Conservation (phyloP, 2,329 filamentous ascomycete genomes). For the Clonostachys sp. region DNA sequence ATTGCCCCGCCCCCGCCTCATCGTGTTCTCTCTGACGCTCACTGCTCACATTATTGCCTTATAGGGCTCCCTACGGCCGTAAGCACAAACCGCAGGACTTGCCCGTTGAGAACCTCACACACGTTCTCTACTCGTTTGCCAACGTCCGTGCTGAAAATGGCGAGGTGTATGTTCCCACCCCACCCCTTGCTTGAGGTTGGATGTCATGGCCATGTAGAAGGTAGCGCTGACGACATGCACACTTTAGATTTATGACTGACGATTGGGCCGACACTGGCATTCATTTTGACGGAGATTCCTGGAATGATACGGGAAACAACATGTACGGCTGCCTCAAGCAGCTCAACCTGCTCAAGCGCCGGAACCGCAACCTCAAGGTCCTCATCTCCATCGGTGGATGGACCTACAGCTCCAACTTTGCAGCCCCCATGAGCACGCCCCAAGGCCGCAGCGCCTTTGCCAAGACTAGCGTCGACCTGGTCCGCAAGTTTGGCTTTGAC, state of each 20-base stretch:
- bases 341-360: slow-evolving; percentile 76
- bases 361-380: slow-evolving; percentile 78
- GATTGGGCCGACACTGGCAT: slow-evolving; percentile 69
- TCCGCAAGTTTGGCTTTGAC: slow-evolving; percentile 78
- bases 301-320: slow-evolving; percentile 72
- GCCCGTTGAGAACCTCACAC: slow-evolving; percentile 75
- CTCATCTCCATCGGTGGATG: slow-evolving; percentile 87
- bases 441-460: slow-evolving; percentile 70
- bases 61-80: slow-evolving; percentile 76
- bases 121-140: slow-evolving; percentile 87
- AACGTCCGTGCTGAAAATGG: slow-evolving; percentile 76
- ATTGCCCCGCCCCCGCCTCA: too few species aligned
- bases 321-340: slow-evolving; percentile 89
- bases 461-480: slow-evolving; percentile 64
- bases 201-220: background rate
- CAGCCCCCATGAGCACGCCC: slow-evolving; percentile 65
- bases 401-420: slow-evolving; percentile 86
- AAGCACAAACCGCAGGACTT: slow-evolving; percentile 84
- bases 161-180: slow-evolving; percentile 58
- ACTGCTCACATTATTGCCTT: background rate
- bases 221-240: background rate
- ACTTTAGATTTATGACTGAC: slow-evolving; percentile 47
- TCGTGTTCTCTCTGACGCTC: background rate
- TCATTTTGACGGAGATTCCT: slow-evolving; percentile 62
- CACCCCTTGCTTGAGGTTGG: background rate